Conservation (phyloP, 2,329 filamentous ascomycete species). For the Ramichloridium luteum region DNA sequence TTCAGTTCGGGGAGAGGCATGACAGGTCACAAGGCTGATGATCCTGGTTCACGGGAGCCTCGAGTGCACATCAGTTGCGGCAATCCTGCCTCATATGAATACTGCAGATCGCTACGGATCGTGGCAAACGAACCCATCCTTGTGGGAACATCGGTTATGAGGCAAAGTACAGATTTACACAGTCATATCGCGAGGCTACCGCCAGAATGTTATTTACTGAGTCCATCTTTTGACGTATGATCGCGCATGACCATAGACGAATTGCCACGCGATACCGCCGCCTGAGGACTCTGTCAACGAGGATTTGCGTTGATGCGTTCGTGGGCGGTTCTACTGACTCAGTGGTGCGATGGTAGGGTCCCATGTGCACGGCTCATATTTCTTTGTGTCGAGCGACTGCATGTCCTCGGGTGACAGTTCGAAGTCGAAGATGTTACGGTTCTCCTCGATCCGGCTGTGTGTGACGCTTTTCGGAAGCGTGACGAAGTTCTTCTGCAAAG, state of each 20-base stretch:
- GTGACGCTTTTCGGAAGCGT: constrained; percentile 52
- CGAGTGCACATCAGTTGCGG: no score
- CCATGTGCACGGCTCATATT: constrained; percentile 48
- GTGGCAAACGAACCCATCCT: no score
- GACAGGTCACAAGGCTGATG: no score
- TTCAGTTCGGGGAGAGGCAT: no score
- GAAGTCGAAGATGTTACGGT: constrained; percentile 48
- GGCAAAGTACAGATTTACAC: no score
- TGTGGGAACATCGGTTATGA: no score
- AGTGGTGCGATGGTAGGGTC: constrained; percentile 37
- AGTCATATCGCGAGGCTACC: no score
- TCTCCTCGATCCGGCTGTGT: constrained; percentile 37
- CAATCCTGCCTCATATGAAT: no score
- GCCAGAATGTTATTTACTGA: no score
- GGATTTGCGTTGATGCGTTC: constrained; percentile 2
- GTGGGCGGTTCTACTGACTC: constrained; percentile 8
- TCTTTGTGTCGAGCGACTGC: constrained; percentile 40
- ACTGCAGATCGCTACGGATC: no score
- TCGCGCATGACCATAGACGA: constrained; percentile 7
- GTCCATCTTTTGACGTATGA: constrained; percentile 8
- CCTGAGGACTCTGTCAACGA: constrained; percentile 7
- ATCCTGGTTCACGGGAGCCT: no score
- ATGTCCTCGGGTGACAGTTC: constrained; percentile 47
- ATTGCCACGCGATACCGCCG: constrained; percentile 10
- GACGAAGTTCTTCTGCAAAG: constrained; percentile 49